Conservation (phyloP, 305 asterid species). For the Fraxinus nigra region DNA sequence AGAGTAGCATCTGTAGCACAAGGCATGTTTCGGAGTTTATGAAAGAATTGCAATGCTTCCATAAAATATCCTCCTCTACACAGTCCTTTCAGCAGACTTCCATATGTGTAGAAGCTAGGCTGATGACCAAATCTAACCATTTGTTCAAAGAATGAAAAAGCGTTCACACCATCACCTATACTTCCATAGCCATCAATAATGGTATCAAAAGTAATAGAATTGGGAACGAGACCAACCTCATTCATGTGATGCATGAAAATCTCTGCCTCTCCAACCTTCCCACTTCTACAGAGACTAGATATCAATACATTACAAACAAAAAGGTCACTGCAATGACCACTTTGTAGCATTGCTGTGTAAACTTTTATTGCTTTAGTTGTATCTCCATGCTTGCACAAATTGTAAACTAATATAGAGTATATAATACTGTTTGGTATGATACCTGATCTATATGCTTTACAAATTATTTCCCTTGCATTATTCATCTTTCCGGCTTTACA, state of each 20-base stretch:
- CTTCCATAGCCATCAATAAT: conserved; percentile 55
- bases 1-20: conserved; percentile 41
- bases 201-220: conserved; percentile 56
- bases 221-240: conserved; percentile 47
- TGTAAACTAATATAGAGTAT: conserved; percentile 57
- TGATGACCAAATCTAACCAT: conserved; percentile 60
- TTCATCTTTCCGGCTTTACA: conserved; percentile 58
- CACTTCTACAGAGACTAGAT: conserved; percentile 58
- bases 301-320: conserved; percentile 59
- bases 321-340: conserved; percentile 43
- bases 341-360: conserved; percentile 48
- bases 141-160: conserved; percentile 52
- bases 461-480: conserved; percentile 52
- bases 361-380: conserved; percentile 49
- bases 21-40: conserved; percentile 43
- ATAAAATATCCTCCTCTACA: conserved; percentile 57
- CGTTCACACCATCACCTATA: conserved; percentile 58
- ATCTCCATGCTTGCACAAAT: conserved; percentile 60
- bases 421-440: conserved; percentile 47
- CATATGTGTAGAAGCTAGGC: conserved; percentile 63
- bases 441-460: conserved; percentile 60
- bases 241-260: conserved; percentile 53
- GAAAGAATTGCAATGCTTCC: conserved; percentile 55
- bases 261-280: conserved; percentile 66
- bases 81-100: conserved; percentile 66